Conservation (phyloP, 2,329 filamentous ascomycete genomes). For the Aphanoascus verrucosus region DNA sequence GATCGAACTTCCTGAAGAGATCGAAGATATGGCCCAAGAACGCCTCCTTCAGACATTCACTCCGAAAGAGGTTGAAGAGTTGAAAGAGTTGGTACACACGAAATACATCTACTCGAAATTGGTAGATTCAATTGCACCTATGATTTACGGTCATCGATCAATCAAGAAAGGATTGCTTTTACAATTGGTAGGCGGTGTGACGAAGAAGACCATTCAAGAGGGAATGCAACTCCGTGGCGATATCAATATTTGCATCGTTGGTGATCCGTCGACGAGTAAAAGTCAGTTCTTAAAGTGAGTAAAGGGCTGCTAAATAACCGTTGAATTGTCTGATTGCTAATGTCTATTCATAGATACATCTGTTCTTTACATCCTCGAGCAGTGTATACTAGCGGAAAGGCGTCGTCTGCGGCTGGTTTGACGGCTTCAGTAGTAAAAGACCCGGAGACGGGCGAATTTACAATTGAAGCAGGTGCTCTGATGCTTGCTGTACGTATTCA, state of each 20-base stretch:
- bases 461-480: conserved; percentile 92
- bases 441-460: conserved; percentile 96
- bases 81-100: conserved; percentile 86
- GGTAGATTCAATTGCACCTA: conserved; percentile 88
- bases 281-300: conserved; percentile 82
- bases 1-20: conserved; percentile 55
- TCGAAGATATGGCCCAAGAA: conserved; percentile 76
- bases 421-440: conserved; percentile 96
- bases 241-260: conserved; percentile 97
- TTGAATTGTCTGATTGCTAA: background rate
- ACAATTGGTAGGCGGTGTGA: conserved; percentile 91
- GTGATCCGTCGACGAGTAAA: conserved; percentile 92
- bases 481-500: conserved; percentile 62
- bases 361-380: conserved; percentile 93
- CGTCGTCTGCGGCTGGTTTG: conserved; percentile 91
- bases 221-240: conserved; percentile 94
- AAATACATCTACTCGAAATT: conserved; percentile 90
- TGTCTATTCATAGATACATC: conserved; percentile 51
- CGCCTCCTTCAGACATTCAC: conserved; percentile 80
- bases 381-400: conserved; percentile 95
- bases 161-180: conserved; percentile 94
- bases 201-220: conserved; percentile 72
- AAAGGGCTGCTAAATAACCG: background rate
- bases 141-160: conserved; percentile 93
- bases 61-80: conserved; percentile 75